Evolutionary conservation across 345 rosid genomes (phyloP), one percentile per base, ranked within the genome.

Genomic region (Trapa bicornis): DNA sequence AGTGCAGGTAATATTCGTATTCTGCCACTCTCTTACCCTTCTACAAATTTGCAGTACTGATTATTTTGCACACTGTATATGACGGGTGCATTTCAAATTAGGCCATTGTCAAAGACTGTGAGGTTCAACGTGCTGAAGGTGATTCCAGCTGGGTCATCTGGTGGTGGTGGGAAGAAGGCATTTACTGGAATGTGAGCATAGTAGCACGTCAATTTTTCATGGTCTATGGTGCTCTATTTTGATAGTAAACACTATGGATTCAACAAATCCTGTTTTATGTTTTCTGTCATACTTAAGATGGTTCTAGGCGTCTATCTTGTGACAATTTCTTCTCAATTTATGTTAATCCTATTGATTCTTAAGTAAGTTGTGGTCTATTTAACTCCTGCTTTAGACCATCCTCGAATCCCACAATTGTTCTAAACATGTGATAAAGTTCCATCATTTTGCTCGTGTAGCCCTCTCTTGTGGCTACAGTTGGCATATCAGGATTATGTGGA

Each of bases 101-200:
- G 97, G 91, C 92, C 92, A 3, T 61, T 91, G 76, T 88, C 95
- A 32, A 90, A 90, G 81, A 86, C 97, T 0, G 95, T 85, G 65
- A 78, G 96, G 84, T 88, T 88, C 78, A 88, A 85, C 69, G 97
- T 91, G 67, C 67, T 91, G 69, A 88, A 88, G 76, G 93, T 91
- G 52, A 81, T 86, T 52, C 97, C 93, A 22, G 93, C 97, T 16
- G 97, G 97, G 33, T 85, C 92, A 16, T 88, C 96, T 57, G 85
- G 86, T 16, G 84, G 83, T 36, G 76, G 83, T 35, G 86, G 85
- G 65, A 86, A 85, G 86, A 85, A 83, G 79, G 82, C 86, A 32
- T 81, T 85, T 65, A 62, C 86, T 0, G 86, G 73, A 37, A 75
- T 83, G 71, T 83, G 70, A 80, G 68, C 37, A 67, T 37, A 53